Percentiles rank a stretch among this genome's conserved stretches.
Evolutionary conservation across 1,139 yeast species (phyloP).

Genomic region (Wickerhamomyces sp.): DNA sequence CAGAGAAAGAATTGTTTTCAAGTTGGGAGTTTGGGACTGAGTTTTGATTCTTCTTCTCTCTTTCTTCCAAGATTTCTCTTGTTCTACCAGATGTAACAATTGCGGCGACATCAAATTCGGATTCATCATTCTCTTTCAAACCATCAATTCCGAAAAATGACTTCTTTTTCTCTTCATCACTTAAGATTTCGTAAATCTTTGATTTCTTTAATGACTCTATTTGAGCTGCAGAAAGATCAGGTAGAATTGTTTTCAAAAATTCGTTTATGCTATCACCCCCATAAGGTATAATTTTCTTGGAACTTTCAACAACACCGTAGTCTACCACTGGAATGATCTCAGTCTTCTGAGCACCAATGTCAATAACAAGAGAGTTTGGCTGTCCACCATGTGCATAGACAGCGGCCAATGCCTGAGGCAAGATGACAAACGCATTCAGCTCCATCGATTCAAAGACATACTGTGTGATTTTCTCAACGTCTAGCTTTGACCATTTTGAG

Average conservation of each 20-base stretch:
- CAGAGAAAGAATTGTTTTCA: constrained; percentile 64
- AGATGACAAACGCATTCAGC: constrained; percentile 65
- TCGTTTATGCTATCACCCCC: constrained; percentile 68
- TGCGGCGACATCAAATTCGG: constrained; percentile 81
- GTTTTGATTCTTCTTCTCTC: constrained; percentile 42
- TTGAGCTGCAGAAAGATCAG: constrained; percentile 52
- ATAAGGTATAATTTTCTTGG: constrained; percentile 42
- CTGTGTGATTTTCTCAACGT: constrained; percentile 66
- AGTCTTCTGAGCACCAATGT: constrained; percentile 70
- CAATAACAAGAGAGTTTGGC: constrained; percentile 63
- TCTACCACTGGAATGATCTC: constrained; percentile 79
- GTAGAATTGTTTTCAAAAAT: constrained; percentile 46
- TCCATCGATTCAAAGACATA: constrained; percentile 72
- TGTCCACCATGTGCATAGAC: constrained; percentile 70
- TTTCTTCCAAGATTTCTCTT: constrained; percentile 57
- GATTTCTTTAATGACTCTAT: constrained; percentile 74
- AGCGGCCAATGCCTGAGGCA: constrained; percentile 68
- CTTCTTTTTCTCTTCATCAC: constrained; percentile 50
- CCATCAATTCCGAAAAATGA: constrained; percentile 52
- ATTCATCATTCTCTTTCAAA: constrained; percentile 39
- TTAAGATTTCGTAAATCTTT: constrained; percentile 72
- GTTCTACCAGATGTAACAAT: constrained; percentile 76
- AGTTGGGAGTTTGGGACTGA: constrained; percentile 48
- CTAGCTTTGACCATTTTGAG: constrained; percentile 61
- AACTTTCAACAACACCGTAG: constrained; percentile 53